phyloP scores from a whole-genome alignment of 2,329 filamentous ascomycete genomes.

The Nemania sp. region DNA sequence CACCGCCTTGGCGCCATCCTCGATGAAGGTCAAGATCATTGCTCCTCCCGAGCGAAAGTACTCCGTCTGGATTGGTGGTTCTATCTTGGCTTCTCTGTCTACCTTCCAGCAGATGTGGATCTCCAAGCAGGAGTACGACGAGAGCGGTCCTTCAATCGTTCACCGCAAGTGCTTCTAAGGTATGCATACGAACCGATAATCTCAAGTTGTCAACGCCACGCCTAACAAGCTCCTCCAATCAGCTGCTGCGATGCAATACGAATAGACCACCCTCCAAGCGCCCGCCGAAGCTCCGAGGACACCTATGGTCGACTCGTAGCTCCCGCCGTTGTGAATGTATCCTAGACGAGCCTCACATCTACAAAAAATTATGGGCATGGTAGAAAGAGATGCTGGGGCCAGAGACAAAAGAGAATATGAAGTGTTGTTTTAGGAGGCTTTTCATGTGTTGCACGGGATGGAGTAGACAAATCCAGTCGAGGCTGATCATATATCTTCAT shows the following conservation, averaged over 20 bases:
- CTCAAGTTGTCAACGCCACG: constrained; percentile 1
- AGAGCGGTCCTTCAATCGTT: constrained; percentile 98
- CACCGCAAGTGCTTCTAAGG: constrained; percentile 99
- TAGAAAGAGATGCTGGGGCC: constrained; percentile 61
- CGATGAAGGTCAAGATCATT: constrained; percentile 99
- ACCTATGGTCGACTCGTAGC: constrained; percentile 58
- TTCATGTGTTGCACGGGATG: constrained; percentile 59
- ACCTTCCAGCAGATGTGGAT: constrained; percentile 99
- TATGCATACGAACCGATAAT: constrained; percentile 52
- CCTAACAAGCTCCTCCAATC: constrained; percentile 20
- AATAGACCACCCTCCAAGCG: constrained; percentile 50
- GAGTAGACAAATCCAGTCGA: constrained; percentile 63
- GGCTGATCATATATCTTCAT: constrained; percentile 70
- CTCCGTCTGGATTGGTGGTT: constrained; percentile 99
- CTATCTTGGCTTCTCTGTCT: constrained; percentile 98
- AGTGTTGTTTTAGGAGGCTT: constrained; percentile 63
- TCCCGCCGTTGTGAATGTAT: constrained; percentile 61
- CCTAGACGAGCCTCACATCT: constrained; percentile 66
- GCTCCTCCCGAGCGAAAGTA: constrained; percentile 99
- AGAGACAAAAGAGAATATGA: constrained; percentile 59
- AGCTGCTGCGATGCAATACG: constrained; percentile 42
- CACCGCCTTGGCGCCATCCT: constrained; percentile 97
- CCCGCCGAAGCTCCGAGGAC: constrained; percentile 59
- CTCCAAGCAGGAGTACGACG: constrained; percentile 99
- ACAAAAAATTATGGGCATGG: constrained; percentile 66